These are phyloP conservation scores for Amanita rubescens DNA, from an alignment of 768 basidiomycete species.

Conservation along the genomic window DNA sequence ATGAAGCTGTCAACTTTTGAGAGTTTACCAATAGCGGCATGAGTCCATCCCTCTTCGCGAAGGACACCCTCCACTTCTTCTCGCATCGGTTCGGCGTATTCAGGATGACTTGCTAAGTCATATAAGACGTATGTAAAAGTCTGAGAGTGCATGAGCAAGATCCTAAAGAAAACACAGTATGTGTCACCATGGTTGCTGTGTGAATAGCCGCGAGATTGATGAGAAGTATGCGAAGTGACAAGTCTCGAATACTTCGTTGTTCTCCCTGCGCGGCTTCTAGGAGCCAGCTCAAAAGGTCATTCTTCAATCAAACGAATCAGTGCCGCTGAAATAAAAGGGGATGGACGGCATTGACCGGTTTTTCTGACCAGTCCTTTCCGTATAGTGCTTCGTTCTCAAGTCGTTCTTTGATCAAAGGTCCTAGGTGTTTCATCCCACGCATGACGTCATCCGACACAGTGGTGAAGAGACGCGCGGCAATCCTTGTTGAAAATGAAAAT, in stretches of 20 bases:
- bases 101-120: conserved; percentile 27
- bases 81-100: conserved; percentile 26
- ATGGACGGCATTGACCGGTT: conserved; percentile 18
- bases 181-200: conserved; percentile 33
- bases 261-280: conserved; percentile 30
- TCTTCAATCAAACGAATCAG: conserved; percentile 17
- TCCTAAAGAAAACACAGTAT: neutral
- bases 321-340: neutral
- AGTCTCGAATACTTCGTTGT: conserved; percentile 19
- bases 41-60: conserved; percentile 24
- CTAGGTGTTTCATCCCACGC: conserved; percentile 17
- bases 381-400: conserved; percentile 16
- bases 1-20: conserved; percentile 39
- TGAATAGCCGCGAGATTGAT: conserved; percentile 38
- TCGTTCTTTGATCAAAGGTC: conserved; percentile 21
- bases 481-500: conserved; percentile 6
- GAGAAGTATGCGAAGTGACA: conserved; percentile 27
- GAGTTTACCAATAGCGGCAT: conserved; percentile 29
- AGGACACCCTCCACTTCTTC: conserved; percentile 36
- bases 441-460: conserved; percentile 9
- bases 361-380: conserved; percentile 22
- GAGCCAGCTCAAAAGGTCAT: conserved; percentile 41
- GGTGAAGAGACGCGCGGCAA: conserved; percentile 12
- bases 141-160: conserved; percentile 14
- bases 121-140: conserved; percentile 29